Evolutionary conservation across 2,329 filamentous ascomycete species (phyloP).

Genomic region (Fusarium musae): DNA sequence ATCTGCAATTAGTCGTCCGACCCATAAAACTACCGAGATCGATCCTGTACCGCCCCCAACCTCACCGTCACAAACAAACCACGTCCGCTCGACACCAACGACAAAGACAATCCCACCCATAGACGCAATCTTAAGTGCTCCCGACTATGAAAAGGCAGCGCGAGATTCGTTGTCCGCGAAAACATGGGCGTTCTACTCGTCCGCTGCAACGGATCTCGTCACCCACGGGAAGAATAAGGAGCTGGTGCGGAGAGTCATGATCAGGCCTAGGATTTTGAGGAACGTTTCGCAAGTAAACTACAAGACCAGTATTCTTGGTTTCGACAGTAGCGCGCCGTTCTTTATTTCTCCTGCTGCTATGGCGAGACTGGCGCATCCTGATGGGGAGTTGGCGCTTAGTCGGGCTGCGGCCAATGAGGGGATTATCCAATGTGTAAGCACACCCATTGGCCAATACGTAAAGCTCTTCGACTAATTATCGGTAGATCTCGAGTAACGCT

Average conservation of each 20-base stretch:
- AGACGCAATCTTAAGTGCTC: slow-evolving; percentile 1
- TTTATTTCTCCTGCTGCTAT: slow-evolving; percentile 74
- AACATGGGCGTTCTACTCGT: slow-evolving; percentile 76
- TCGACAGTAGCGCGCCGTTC: slow-evolving; percentile 63
- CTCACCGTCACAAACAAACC: not conserved
- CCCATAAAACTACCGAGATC: not conserved
- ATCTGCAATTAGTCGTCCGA: not conserved
- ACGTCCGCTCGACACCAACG: not conserved
- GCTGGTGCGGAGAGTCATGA: slow-evolving; percentile 64
- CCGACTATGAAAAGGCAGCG: slow-evolving; percentile 69
- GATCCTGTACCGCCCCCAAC: not conserved
- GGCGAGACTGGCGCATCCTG: slow-evolving; percentile 70
- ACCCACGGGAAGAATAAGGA: slow-evolving; percentile 67
- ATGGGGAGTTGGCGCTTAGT: slow-evolving; percentile 62
- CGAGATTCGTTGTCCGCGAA: slow-evolving; percentile 65
- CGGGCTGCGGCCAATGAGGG: slow-evolving; percentile 39
- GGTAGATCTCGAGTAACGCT: slow-evolving; percentile 40
- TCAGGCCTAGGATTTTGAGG: slow-evolving; percentile 68
- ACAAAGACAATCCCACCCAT: not conserved
- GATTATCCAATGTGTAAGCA: slow-evolving; percentile 42
- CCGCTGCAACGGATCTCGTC: slow-evolving; percentile 69
- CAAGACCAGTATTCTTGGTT: slow-evolving; percentile 64
- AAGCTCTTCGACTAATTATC: accelerated
- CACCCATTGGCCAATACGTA: accelerated
- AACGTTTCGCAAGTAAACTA: slow-evolving; percentile 65